Evolutionary conservation across 169 alveolate species (phyloP).

Genomic region (Eimeria tenella): DNA sequence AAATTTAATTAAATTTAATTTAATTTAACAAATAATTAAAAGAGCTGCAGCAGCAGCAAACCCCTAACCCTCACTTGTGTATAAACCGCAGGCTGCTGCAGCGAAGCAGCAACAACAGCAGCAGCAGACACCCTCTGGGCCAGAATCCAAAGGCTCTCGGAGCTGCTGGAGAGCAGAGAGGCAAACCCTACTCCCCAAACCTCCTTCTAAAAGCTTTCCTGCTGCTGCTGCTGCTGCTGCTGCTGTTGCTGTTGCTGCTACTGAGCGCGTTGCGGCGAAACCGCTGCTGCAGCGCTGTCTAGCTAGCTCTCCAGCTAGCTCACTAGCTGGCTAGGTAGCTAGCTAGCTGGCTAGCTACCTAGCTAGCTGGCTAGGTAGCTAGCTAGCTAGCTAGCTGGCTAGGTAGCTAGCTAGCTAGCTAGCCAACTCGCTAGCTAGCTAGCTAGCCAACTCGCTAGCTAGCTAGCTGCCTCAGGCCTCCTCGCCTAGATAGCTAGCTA

Average conservation of each 20-base stretch:
- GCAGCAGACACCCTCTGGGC: background rate
- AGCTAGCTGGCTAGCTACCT: background rate
- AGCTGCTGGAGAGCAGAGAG: background rate
- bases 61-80: too few species aligned
- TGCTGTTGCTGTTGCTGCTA: too few species aligned
- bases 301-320: background rate
- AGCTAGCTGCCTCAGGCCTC: background rate
- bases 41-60: too few species aligned
- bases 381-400: background rate
- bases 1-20: background rate
- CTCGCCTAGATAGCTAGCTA: background rate
- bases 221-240: too few species aligned
- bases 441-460: background rate
- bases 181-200: constrained; percentile 15
- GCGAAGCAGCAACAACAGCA: background rate
- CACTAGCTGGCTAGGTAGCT: background rate
- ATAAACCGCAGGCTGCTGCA: constrained; percentile 52
- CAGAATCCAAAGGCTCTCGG: background rate
- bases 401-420: background rate
- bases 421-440: background rate
- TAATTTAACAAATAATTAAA: background rate
- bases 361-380: too few species aligned
- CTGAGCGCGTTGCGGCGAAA: too few species aligned
- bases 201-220: too few species aligned
- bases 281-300: background rate